Percentiles rank a stretch among this genome's conserved stretches.
These are phyloP conservation scores for Phylloporus rhodoxanthus DNA, from an alignment of 768 basidiomycete species.

Conservation along the genomic window DNA sequence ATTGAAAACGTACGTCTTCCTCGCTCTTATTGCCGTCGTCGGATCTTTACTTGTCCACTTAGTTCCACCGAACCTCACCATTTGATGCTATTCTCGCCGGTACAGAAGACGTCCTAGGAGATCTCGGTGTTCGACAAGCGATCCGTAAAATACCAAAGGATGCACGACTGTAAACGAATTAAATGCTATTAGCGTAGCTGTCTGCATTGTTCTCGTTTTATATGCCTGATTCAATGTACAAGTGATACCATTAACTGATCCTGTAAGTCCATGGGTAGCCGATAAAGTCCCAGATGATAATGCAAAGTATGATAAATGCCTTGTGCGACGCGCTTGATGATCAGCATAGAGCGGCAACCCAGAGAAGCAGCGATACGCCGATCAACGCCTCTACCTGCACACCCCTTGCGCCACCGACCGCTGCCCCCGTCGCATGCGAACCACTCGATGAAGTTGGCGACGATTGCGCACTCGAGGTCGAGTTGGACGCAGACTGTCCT, in stretches of 20 bases:
- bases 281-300: constrained; percentile 6
- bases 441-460: neutral
- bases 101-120: constrained; percentile 67
- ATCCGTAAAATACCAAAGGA: constrained; percentile 62
- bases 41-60: neutral
- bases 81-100: constrained; percentile 85
- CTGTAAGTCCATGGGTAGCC: neutral
- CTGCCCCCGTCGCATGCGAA: neutral
- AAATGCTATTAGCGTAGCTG: neutral
- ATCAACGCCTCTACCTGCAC: neutral
- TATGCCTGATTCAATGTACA: constrained; percentile 8
- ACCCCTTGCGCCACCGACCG: neutral
- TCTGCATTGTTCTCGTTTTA: neutral
- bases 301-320: constrained; percentile 9
- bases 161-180: constrained; percentile 34
- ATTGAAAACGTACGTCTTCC: constrained; percentile 64
- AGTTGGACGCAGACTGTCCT: constrained; percentile 20
- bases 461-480: neutral
- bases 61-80: constrained; percentile 80
- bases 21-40: too few species aligned
- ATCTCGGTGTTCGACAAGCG: constrained; percentile 69
- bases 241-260: neutral
- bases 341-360: constrained; percentile 11
- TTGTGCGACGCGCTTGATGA: neutral
- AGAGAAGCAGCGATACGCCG: constrained; percentile 6